These are phyloP conservation scores for Ajuga chamaepitys DNA, from an alignment of 257 asterid genomes.

Conservation along the genomic window DNA sequence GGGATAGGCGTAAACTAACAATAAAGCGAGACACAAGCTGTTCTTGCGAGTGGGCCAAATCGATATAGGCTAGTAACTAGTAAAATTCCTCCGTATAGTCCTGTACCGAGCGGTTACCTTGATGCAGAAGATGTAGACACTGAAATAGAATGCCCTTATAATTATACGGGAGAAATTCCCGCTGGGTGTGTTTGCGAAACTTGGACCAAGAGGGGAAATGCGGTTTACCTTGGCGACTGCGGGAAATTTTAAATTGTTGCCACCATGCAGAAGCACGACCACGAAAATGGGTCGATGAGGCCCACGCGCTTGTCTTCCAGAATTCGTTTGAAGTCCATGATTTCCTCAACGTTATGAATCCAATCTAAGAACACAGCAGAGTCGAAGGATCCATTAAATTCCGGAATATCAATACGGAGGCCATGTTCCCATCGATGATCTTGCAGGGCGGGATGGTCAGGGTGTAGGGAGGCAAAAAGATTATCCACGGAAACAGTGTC, in stretches of 20 bases:
- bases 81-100: neutral
- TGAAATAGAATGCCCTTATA: neutral
- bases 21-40: neutral
- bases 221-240: neutral
- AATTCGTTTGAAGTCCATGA: neutral
- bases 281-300: neutral
- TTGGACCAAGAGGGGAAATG: neutral
- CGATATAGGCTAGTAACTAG: neutral
- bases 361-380: neutral
- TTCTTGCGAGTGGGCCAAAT: neutral
- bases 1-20: neutral
- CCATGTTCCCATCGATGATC: neutral
- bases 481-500: no score
- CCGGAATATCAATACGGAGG: neutral
- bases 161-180: neutral
- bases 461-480: no score
- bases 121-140: neutral
- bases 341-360: neutral
- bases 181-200: neutral
- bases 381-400: neutral
- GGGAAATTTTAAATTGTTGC: neutral
- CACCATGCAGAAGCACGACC: neutral
- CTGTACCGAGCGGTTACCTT: neutral
- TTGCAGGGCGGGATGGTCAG: no score
- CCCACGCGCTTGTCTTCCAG: neutral